Conservation (phyloP, 2,329 filamentous ascomycete species). For the Epichloe typhina region DNA sequence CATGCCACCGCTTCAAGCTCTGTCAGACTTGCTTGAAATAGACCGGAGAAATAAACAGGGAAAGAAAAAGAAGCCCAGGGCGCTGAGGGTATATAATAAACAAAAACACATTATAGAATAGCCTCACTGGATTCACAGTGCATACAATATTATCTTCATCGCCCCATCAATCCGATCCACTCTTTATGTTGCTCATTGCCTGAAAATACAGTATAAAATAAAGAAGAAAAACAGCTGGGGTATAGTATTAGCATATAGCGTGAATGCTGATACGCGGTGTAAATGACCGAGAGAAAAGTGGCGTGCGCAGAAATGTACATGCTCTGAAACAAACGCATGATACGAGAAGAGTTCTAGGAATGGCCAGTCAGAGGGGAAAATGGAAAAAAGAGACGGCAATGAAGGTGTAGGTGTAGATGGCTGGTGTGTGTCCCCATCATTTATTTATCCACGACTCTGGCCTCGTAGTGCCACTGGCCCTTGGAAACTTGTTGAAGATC, state of each 20-base stretch:
- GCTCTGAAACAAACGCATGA: background rate
- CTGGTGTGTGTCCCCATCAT: background rate
- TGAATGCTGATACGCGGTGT: background rate
- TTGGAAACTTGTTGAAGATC: constrained; percentile 33
- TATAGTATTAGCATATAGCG: background rate
- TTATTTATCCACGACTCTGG: constrained; percentile 11
- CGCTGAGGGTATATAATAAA: constrained; percentile 7
- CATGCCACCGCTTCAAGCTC: too few relatives aligned
- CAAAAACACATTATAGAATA: constrained; percentile 5
- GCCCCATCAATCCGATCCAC: background rate
- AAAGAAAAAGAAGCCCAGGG: background rate
- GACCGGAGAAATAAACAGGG: background rate
- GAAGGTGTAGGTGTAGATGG: background rate
- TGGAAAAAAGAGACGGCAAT: too few relatives aligned
- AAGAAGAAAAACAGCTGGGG: background rate
- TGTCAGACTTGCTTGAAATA: background rate
- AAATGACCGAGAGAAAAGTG: background rate
- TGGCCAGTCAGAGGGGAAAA: background rate
- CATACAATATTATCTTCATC: background rate
- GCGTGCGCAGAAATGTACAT: background rate
- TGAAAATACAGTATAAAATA: background rate
- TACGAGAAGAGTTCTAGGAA: background rate
- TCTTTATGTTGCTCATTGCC: background rate
- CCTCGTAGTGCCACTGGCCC: constrained; percentile 36
- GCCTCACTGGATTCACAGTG: background rate